These are phyloP conservation scores for Trichophyton mentagrophytes DNA, from an alignment of 2,329 filamentous ascomycete genomes.

Conservation along the genomic window DNA sequence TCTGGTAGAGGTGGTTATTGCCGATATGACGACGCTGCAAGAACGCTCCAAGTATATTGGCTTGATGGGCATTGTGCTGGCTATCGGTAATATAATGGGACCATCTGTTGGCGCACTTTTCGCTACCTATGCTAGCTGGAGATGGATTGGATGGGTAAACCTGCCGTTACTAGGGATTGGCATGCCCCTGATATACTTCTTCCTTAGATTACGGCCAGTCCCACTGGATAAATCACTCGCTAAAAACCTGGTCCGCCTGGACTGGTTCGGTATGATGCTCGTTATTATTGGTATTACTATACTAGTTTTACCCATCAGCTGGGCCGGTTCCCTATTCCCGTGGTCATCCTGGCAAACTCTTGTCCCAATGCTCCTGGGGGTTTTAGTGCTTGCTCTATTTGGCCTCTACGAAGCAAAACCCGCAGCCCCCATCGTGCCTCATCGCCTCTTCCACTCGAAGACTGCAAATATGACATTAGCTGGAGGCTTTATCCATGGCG, in stretches of 20 bases:
- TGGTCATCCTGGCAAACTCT: constrained; percentile 52
- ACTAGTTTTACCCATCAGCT: constrained; percentile 50
- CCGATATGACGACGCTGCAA: constrained; percentile 32
- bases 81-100: constrained; percentile 26
- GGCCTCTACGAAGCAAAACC: constrained; percentile 37
- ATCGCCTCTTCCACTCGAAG: not conserved
- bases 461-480: not conserved
- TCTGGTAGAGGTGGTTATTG: constrained; percentile 32
- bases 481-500: not conserved
- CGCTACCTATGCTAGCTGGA: constrained; percentile 29
- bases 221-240: constrained; percentile 31
- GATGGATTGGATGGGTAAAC: constrained; percentile 55
- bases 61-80: constrained; percentile 27
- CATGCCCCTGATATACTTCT: constrained; percentile 36
- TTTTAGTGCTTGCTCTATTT: constrained; percentile 39
- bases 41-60: constrained; percentile 27
- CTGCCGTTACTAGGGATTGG: constrained; percentile 43
- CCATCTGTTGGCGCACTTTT: constrained; percentile 14
- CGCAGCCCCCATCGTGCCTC: not conserved
- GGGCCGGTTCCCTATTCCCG: constrained; percentile 51
- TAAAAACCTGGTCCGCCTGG: constrained; percentile 42
- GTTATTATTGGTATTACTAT: constrained; percentile 47
- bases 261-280: constrained; percentile 49
- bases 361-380: constrained; percentile 47
- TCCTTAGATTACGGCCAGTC: constrained; percentile 37